Percentiles rank a stretch among this genome's conserved stretches.
Evolutionary conservation across 768 basidiomycete genomes (phyloP).

Genomic region (Gloeostereum incarnatum): DNA sequence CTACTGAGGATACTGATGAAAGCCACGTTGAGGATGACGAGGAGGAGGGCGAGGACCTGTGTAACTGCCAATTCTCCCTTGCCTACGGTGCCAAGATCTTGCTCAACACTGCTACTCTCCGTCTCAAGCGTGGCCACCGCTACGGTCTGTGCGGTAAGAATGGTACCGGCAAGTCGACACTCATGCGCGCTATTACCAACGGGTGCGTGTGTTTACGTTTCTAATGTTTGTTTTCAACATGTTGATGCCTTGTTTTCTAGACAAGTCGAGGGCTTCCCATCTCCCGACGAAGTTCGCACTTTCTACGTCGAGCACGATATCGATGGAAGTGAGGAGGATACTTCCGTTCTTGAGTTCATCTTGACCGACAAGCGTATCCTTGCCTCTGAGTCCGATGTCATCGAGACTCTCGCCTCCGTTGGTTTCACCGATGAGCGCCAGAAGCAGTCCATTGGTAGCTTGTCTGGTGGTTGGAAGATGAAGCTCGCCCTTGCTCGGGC

Average conservation of each 20-base stretch:
- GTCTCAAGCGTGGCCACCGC: constrained; percentile 97
- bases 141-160: constrained; percentile 99
- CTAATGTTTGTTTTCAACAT: constrained; percentile 12
- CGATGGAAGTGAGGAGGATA: constrained; percentile 90
- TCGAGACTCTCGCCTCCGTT: constrained; percentile 80
- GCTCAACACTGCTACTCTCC: constrained; percentile 92
- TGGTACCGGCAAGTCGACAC: constrained; percentile 94
- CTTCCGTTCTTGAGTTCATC: constrained; percentile 85
- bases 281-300: constrained; percentile 93
- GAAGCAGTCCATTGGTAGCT: constrained; percentile 72
- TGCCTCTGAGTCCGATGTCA: constrained; percentile 57
- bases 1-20: constrained; percentile 65
- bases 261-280: constrained; percentile 98
- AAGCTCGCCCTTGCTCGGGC: constrained; percentile 96
- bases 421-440: constrained; percentile 90
- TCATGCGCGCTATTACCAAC: constrained; percentile 90
- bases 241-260: constrained; percentile 24
- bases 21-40: constrained; percentile 73
- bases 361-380: constrained; percentile 76
- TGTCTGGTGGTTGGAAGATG: constrained; percentile 99
- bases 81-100: constrained; percentile 99
- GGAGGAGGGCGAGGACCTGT: constrained; percentile 97
- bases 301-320: constrained; percentile 99
- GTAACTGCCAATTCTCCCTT: constrained; percentile 98
- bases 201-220: constrained; percentile 29